phyloP scores from a whole-genome alignment of 306 rosid species.

The Nissolia schottii region DNA sequence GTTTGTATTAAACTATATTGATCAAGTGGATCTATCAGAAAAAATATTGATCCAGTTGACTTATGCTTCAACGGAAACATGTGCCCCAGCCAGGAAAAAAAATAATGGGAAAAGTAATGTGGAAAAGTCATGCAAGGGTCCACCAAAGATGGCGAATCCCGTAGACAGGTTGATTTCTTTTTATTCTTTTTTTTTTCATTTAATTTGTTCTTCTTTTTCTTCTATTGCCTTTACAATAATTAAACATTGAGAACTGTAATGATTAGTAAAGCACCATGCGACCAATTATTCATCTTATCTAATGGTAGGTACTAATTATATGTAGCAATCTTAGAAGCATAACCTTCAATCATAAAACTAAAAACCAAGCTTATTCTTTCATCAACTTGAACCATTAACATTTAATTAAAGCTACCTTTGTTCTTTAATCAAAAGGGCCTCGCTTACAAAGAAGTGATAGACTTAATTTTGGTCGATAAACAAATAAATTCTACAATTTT shows the following conservation, averaged over 20 bases:
- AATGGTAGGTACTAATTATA: neutral
- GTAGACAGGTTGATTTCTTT: neutral
- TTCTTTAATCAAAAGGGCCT: neutral
- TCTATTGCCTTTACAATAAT: slow-evolving; percentile 2
- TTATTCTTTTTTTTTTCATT: neutral
- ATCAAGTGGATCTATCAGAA: neutral
- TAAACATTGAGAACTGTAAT: slow-evolving; percentile 1
- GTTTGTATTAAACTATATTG: neutral
- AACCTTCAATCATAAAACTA: neutral
- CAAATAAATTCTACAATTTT: too few relatives aligned
- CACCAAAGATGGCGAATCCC: neutral
- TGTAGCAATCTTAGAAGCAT: neutral
- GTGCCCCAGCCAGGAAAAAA: neutral
- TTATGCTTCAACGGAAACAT: neutral
- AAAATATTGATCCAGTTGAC: neutral
- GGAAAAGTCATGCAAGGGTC: neutral
- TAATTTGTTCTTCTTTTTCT: neutral
- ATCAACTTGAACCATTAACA: neutral
- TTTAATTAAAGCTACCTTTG: neutral
- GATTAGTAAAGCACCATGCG: slow-evolving; percentile 12
- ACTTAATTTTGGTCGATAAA: too few relatives aligned
- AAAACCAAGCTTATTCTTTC: neutral
- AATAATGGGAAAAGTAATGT: neutral
- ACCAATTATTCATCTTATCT: slow-evolving; percentile 4
- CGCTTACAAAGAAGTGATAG: neutral